phyloP scores from a whole-genome alignment of 176 grass and related monocot species.

The Cocos nucifera region DNA sequence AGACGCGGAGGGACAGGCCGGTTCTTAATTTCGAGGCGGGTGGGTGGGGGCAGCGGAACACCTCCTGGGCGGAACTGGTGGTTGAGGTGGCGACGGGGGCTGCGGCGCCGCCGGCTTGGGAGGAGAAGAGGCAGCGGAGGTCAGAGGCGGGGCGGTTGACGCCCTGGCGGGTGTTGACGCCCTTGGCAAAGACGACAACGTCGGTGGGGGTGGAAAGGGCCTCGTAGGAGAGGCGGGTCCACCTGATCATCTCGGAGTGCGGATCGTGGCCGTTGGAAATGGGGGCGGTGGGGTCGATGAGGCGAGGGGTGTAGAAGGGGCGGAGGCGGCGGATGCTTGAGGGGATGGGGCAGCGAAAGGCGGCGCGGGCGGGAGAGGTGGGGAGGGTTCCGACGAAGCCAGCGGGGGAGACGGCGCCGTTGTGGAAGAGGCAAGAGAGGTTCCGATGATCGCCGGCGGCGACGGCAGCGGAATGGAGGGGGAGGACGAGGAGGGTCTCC shows the following conservation, averaged over 20 bases:
- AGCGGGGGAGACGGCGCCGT: slow-evolving; percentile 13
- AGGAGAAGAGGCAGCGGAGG: slow-evolving; percentile 17
- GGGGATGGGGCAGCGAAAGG: slow-evolving; percentile 21
- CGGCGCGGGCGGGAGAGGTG: neutral
- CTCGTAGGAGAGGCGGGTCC: slow-evolving; percentile 23
- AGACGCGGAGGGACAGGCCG: slow-evolving; percentile 7
- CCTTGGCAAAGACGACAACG: slow-evolving; percentile 30
- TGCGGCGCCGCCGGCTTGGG: neutral
- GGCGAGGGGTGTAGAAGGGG: slow-evolving; percentile 19
- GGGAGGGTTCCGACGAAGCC: slow-evolving; percentile 3
- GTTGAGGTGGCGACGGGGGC: neutral
- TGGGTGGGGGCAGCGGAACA: slow-evolving; percentile 19
- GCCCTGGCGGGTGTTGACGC: slow-evolving; percentile 23
- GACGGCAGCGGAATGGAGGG: neutral
- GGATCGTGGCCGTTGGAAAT: slow-evolving; percentile 9
- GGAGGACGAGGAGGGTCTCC: slow-evolving; percentile 21
- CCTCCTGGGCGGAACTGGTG: slow-evolving; percentile 17
- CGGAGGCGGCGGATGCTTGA: neutral
- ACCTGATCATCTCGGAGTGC: slow-evolving; percentile 20
- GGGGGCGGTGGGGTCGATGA: neutral
- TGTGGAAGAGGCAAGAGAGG: slow-evolving; percentile 16
- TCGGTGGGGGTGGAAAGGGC: slow-evolving; percentile 20
- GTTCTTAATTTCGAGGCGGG: neutral
- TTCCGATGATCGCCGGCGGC: neutral
- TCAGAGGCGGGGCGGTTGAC: slow-evolving; percentile 6